Evolutionary conservation across 1,284 basidiomycete species (phyloP), one percentile per base, ranked within the genome.

Genomic region (Naganishia sp.): DNA sequence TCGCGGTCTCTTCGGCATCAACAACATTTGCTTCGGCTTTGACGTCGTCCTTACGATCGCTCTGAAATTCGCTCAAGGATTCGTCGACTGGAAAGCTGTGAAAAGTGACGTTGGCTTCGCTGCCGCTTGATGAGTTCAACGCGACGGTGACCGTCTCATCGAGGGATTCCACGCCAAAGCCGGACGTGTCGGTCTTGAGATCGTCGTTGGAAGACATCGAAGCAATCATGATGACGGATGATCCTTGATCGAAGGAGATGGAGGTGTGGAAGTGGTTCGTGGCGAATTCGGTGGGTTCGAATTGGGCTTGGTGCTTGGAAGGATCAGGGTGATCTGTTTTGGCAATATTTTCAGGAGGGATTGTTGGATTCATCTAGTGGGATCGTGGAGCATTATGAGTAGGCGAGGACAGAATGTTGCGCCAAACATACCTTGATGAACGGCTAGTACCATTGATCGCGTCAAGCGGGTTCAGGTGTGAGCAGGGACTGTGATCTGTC

Each of bases 201-300:
- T 52, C 50, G 25, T 52, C 25, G 13, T 35, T 6, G 18, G 15
- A 52, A 18, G 25, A 3, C 15, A 28, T 9, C 25, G 50, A 32
- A 31, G 50, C 25, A 25, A 52, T 32, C 50, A 52, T 52, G 50
- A 52, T 28, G 50, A 28, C 25, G 31, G 50, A 52, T 11, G 50
- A 32, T 18, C 2, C 47, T 15, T 23, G 47, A 23, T 49, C 47
- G 3, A 25, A 52, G 28, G n/a, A 15, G 31, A 31, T 31, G 25
- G 50, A 52, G 28, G 25, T 10, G 50, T 17, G 31, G 17, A 28
- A 18, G 17, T 31, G 25, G 25, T 31, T 52, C 15, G 31, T 52
- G 25, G 31, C 18, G 7, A 15, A 28, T 15, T 9, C 35, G 47
- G 47, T 11, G 7, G 17, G 2, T 28, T 25, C 47, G 47, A 10